Evolutionary conservation across 352 stramenopile species (phyloP), one percentile per base, ranked within the genome.

Genomic region (Lagenidium giganteum): DNA sequence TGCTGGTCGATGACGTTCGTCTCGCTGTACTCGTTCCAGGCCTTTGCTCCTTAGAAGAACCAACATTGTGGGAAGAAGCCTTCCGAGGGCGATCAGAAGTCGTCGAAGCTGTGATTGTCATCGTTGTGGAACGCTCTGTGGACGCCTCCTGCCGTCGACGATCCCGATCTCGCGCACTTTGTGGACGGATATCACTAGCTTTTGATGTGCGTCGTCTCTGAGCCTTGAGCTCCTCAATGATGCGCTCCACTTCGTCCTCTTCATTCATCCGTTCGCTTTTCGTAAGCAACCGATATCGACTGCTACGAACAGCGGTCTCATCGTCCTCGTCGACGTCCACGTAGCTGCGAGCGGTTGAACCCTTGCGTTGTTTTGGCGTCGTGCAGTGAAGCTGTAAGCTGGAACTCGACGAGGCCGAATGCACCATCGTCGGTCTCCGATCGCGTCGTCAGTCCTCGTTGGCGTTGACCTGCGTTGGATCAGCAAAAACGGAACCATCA

Each of bases 281-380:
- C 28, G 75, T 57, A 28, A 83, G 34, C 4, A 81, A 33, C 4
- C 57, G 48, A 37, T 78, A 84, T 17, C 71, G 66, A 46, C 53
- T 67, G 25, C 37, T 47, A 11, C 43, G 51, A n/a, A 45, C 37
- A 28, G 52, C 43, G 7, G 23, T 11, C 6, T 26, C 34, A 9
- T 23, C 7, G 18, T 41, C 34, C 23, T 51, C 22, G 4, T 34
- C 11, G 16, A 3, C 27, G 22, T 2, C 14, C 7, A 18, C 28
- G 17, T 21, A n/a, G n/a, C n/a, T n/a, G n/a, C n/a, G n/a, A n/a
- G n/a, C n/a, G n/a, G n/a, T n/a, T n/a, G n/a, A n/a, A n/a, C n/a
- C n/a, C n/a, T n/a, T n/a, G n/a, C n/a, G n/a, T 22, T 32, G 32
- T 29, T 61, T 61, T 12, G 51, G 43, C 16, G 44, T 54, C 39